phyloP scores from a whole-genome alignment of 345 rosid species.

The Aquilaria sinensis region DNA sequence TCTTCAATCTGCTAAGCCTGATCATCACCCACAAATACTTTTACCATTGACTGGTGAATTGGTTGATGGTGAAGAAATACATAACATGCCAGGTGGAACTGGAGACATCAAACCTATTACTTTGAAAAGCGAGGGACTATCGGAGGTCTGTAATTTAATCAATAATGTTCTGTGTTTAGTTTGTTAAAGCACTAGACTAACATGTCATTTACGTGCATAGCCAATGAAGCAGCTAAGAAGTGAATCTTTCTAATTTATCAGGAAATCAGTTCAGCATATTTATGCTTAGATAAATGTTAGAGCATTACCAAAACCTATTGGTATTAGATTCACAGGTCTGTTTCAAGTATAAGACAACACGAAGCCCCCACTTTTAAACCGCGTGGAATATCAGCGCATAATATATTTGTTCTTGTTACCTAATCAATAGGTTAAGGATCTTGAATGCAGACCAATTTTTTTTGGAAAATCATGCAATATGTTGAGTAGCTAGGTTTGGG shows the following conservation, averaged over 20 bases:
- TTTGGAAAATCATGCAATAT: too few relatives aligned
- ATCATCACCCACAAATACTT: conserved; percentile 33
- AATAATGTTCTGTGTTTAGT: not conserved
- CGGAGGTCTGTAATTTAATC: conserved; percentile 23
- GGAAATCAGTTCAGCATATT: not conserved
- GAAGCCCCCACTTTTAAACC: too few relatives aligned
- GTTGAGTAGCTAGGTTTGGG: too few relatives aligned
- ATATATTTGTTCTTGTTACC: too few relatives aligned
- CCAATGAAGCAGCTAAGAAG: not conserved
- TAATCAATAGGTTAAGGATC: too few relatives aligned
- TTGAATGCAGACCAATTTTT: too few relatives aligned
- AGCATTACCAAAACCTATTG: too few relatives aligned
- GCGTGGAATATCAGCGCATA: too few relatives aligned
- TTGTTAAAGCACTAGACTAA: not conserved
- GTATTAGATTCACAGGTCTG: too few relatives aligned
- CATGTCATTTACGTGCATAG: not conserved
- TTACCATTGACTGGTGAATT: conserved; percentile 27
- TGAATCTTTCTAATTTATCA: too few relatives aligned
- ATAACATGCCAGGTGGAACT: conserved; percentile 13
- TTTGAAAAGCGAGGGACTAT: conserved; percentile 24
- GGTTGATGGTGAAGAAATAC: conserved; percentile 26
- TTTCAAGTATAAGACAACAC: too few relatives aligned
- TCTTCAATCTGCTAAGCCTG: conserved; percentile 30
- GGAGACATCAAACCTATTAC: conserved; percentile 20
- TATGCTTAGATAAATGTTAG: too few relatives aligned